Evolutionary conservation across 2,329 filamentous ascomycete genomes (phyloP), one percentile per base, ranked within the genome.

Genomic region (Fusarium sp.): DNA sequence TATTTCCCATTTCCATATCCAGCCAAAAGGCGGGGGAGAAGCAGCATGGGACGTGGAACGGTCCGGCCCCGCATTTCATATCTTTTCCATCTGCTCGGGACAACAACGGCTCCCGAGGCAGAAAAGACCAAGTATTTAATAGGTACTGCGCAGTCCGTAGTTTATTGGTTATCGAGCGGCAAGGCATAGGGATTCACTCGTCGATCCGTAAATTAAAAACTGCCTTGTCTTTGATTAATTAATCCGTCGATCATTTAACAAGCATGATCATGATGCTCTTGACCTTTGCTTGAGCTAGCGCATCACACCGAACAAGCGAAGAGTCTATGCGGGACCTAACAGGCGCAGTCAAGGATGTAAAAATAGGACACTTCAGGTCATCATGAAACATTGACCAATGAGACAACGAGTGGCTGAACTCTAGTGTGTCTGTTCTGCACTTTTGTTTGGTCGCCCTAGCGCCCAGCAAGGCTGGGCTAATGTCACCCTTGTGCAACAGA

Each of bases 11-110:
- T 65, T 54, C 73, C 73, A 60, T 56, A 61, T 75, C 45, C 38
- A 64, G 73, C 60, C 60, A 73, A 62, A 67, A 70, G 60, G 68
- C 63, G 70, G 73, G 73, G 73, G 73, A 48, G 61, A 57, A 23
- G 37, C 56, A 40, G 32, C 53, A 52, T 57, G 54, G 57, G 60
- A 58, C 53, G 46, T 63, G 53, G 61, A 70, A 63, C 67, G 68
- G 68, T 59, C 60, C 68, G 64, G 69, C 68, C 68, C 68, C 64
- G 33, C 64, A 56, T 62, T 20, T 23, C n/a, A 32, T 18, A 41
- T 48, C 54, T 35, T 23, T 35, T 53, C 54, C 40, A 44, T 41
- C 58, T 50, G 44, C 20, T 54, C 52, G 52, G 67, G 60, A 60
- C 35, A 17, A 33, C 20, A 45, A 55, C 26, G 35, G 40, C 20